Evolutionary conservation across 495 filamentous ascomycete species (phyloP), one percentile per base, ranked within the genome.

Genomic region (Gamarada debralockiae): DNA sequence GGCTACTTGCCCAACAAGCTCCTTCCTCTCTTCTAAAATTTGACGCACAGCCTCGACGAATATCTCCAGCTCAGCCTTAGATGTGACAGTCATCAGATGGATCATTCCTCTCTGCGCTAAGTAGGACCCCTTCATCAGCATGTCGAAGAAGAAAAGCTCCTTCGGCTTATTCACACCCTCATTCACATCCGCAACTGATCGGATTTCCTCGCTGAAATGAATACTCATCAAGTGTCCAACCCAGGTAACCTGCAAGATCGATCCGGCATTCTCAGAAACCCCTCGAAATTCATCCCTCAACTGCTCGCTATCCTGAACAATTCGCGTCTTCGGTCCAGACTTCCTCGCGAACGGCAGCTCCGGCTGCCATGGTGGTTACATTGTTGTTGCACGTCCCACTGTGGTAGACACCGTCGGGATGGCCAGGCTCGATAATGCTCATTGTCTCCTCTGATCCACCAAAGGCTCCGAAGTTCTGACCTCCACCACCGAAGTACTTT

Each of bases 361-460:
- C 81, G 14, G 25, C 5, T 69, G 76, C 25, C 77, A 84, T 83
- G 1, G 72, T 71, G 10, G 83, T 57, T 0, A 73, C 73, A 54
- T 85, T 85, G 57, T 85, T 86, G 46, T 86, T 84, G 58, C 81
- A 86, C 0, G 82, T 86, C 0, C 83, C 82, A 0, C 79, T 76
- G 52, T 86, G 83, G 43, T 66, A 40, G 40, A 70, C 44, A 34
- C 61, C 36, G 18, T 62, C 58, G 41, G 41, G 36, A 18, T 51
- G 12, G 18, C 18, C 33, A 24, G 36, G 48, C 53, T 84, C 79
- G 61, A 76, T 82, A 10, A 78, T 58, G 0, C 54, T 55, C 70
- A 85, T 78, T 29, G 84, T 67, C 15, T 78, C 70, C 23, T 55
- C 57, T 14, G 70, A 58, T 2, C 82, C 82, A 1, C 82, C 81